Evolutionary conservation across 441 rosid genomes (phyloP).

Genomic region (Viola pubescens): DNA sequence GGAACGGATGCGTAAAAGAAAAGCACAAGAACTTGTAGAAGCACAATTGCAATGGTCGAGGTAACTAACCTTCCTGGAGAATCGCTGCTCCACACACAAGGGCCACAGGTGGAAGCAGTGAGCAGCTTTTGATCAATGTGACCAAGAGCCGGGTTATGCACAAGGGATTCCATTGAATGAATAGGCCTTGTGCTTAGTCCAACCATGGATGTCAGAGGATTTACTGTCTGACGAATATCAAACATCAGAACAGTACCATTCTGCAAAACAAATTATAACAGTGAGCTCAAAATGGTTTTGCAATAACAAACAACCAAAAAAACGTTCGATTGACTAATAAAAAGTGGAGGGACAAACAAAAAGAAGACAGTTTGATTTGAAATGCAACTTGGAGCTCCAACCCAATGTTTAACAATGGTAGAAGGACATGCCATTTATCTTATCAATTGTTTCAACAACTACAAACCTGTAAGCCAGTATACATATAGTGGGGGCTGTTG

Average conservation of each 20-base stretch:
- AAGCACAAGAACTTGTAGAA: too few relatives aligned
- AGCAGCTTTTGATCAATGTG: not conserved
- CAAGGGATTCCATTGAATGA: constrained; percentile 3
- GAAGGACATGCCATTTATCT: not conserved
- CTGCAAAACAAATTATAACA: not conserved
- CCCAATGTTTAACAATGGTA: not conserved
- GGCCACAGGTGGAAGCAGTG: constrained; percentile 5
- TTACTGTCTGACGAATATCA: not conserved
- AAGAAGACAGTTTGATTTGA: not conserved
- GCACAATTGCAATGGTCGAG: not conserved
- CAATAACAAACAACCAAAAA: not conserved
- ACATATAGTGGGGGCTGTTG: constrained; percentile 1
- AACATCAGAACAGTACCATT: constrained; percentile 7
- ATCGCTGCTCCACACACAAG: constrained; percentile 1
- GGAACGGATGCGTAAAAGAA: too few relatives aligned
- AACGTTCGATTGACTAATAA: not conserved
- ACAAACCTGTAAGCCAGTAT: constrained; percentile 11
- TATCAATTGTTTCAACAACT: not conserved
- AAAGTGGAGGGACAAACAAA: not conserved
- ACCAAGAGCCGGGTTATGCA: constrained; percentile 6
- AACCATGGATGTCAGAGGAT: constrained; percentile 5
- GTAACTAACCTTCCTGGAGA: constrained; percentile 4
- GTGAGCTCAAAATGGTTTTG: not conserved
- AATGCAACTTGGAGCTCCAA: not conserved
- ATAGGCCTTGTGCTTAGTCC: not conserved